phyloP scores from a whole-genome alignment of 1,284 basidiomycete species.

The Malassezia yamatoensis region DNA sequence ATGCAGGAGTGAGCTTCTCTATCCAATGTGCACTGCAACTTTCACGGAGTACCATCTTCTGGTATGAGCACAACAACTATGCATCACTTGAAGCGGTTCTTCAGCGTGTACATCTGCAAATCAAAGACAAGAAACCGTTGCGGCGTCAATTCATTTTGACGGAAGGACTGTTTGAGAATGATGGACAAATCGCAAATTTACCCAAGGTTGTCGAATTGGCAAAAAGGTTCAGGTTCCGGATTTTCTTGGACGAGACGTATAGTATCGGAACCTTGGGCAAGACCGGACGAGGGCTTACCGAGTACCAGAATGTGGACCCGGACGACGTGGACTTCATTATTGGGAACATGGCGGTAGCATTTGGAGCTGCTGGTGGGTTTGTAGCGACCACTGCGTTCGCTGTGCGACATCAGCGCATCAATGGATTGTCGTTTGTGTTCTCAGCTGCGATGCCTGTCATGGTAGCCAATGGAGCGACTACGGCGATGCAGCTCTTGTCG shows the following conservation, averaged over 20 bases:
- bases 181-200: conserved; percentile 80
- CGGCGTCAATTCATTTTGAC: conserved; percentile 91
- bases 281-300: conserved; percentile 86
- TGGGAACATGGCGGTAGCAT: conserved; percentile 75
- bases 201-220: conserved; percentile 89
- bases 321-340: conserved; percentile 54
- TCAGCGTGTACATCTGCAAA: conserved; percentile 69
- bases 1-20: conserved; percentile 83
- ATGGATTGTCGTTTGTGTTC: conserved; percentile 88
- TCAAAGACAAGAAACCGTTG: conserved; percentile 60
- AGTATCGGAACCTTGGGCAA: conserved; percentile 86
- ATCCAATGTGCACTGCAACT: conserved; percentile 97
- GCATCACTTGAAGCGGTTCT: conserved; percentile 80
- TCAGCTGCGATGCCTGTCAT: conserved; percentile 88
- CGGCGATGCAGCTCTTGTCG: conserved; percentile 67
- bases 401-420: conserved; percentile 88
- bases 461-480: conserved; percentile 73
- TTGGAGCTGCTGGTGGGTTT: conserved; percentile 82
- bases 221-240: conserved; percentile 84
- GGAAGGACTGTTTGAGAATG: conserved; percentile 91
- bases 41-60: conserved; percentile 75
- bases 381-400: conserved; percentile 79
- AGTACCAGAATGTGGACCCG: conserved; percentile 63
- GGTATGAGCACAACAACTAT: conserved; percentile 94
- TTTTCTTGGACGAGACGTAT: conserved; percentile 86